phyloP scores from a whole-genome alignment of 75 land plant genomes.

The Gnetum montanum region DNA sequence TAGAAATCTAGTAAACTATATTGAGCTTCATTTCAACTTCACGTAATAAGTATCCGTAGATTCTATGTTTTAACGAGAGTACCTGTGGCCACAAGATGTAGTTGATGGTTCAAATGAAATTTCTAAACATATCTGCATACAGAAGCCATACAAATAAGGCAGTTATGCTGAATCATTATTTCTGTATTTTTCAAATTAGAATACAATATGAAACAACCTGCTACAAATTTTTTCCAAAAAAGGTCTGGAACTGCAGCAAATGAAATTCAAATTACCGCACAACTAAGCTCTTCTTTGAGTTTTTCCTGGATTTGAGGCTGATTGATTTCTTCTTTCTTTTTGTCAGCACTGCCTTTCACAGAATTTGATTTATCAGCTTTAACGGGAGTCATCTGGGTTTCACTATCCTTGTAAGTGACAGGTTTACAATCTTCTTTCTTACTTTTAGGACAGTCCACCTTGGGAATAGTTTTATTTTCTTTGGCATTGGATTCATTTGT shows the following conservation, averaged over 20 bases:
- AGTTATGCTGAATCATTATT: not conserved
- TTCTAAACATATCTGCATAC: slow-evolving; percentile 76
- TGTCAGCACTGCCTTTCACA: not conserved
- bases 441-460: too few species aligned
- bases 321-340: slow-evolving; percentile 8
- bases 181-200: not conserved
- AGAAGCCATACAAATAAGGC: not conserved
- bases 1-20: not conserved
- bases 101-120: slow-evolving; percentile 91
- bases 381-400: too few species aligned
- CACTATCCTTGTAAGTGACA: too few species aligned
- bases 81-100: slow-evolving; percentile 97
- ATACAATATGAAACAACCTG: not conserved
- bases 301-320: slow-evolving; percentile 45
- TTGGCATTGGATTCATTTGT: too few species aligned
- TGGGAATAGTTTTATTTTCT: too few species aligned
- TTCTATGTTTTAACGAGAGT: not conserved
- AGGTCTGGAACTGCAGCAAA: not conserved
- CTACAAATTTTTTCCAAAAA: not conserved
- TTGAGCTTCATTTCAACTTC: not conserved
- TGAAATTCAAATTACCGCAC: slow-evolving; percentile 48
- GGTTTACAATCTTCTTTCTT: too few species aligned
- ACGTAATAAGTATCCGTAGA: not conserved
- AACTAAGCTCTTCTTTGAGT: slow-evolving; percentile 82
- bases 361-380: not conserved